These are phyloP conservation scores for Linnemannia hyalina DNA, from an alignment of 192 early-diverging fungal species.

Conservation along the genomic window DNA sequence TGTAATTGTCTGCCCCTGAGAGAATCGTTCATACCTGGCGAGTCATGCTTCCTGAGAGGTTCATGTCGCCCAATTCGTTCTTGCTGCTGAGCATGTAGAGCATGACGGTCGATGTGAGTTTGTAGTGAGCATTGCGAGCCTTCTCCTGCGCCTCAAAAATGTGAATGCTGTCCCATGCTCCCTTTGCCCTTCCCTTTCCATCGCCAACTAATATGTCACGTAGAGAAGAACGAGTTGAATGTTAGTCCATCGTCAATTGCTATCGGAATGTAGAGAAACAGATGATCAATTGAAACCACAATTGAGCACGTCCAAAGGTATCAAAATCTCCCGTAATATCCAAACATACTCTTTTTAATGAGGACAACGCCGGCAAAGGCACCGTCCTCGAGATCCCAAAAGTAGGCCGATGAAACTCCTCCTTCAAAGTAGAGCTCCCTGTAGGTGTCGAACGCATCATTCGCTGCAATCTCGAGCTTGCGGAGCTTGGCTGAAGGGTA, in stretches of 20 bases:
- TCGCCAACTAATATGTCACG: constrained; percentile 63
- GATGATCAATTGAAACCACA: neutral
- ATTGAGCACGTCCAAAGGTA: neutral
- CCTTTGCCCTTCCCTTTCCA: constrained; percentile 79
- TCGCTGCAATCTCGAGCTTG: constrained; percentile 90
- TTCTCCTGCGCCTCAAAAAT: constrained; percentile 93
- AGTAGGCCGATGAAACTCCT: constrained; percentile 96
- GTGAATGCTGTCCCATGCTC: constrained; percentile 99
- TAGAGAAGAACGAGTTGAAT: neutral
- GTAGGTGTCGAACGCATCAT: constrained; percentile 97
- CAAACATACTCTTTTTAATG: constrained; percentile 90
- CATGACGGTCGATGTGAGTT: constrained; percentile 97
- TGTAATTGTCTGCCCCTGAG: too few relatives aligned
- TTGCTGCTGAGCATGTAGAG: constrained; percentile 87
- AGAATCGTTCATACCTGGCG: constrained; percentile 74
- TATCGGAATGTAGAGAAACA: neutral
- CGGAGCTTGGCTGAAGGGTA: constrained; percentile 85
- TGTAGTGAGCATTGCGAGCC: constrained; percentile 91
- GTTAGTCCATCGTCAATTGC: neutral
- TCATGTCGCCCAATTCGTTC: constrained; percentile 77
- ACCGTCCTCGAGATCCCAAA: constrained; percentile 87
- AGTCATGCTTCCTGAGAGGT: constrained; percentile 93
- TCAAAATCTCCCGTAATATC: neutral
- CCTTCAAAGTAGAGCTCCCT: constrained; percentile 96
- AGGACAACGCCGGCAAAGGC: constrained; percentile 95